Base-by-base conservation (phyloP, 2,329 filamentous ascomycete genomes). In the Beauveria asiatica region DNA sequence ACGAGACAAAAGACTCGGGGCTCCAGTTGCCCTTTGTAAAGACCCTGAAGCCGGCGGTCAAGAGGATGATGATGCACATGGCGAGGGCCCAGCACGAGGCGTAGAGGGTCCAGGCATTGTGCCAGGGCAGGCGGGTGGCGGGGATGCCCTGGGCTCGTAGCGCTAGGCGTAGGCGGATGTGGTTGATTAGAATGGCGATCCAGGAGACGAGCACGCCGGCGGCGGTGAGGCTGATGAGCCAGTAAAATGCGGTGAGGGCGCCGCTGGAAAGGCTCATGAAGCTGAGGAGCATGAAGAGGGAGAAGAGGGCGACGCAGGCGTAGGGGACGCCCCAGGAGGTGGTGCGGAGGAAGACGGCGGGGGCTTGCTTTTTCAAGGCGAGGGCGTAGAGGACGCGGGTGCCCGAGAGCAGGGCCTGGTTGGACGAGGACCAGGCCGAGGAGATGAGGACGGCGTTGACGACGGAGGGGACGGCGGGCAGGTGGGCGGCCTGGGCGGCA, bases 371-470 rank as follows among this genome's bases (percentile, higher is more conserved):
- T 69, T 85, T 83, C 16, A 84, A 76, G 0, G 84, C 83, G 58
- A 87, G 73, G 4, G 80, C 82, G 63, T 84, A 83, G 5, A 86
- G 73, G 39, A 83, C 81, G 51, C 84, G 78, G 0, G 83, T 84
- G 30, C 83, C 83, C 1, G 82, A 75, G 45, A 79, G 75, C 39
- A 92, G 75, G 67, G 81, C 83, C 64, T 87, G 84, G 65, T 91
- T 91, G 0, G 82, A 84, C 0, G 87, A 80, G 0, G 87, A 90
- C 73, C 83, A 86, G 0, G 86, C 87, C 0, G 86, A 88, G 0
- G 85, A 89, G 64, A 92, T 79, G 65, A 92, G 86, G 27, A 92
- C 78, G 41, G 87, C 88, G 70, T 93, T 93, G 72, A 92, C 85
- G 59, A 92, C 82, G 6, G 83, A 84, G 0, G 87, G 86, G 5